Evolutionary conservation across 352 stramenopile genomes (phyloP), one percentile per base, ranked within the genome.

Genomic region (Phytophthora podocarpi): DNA sequence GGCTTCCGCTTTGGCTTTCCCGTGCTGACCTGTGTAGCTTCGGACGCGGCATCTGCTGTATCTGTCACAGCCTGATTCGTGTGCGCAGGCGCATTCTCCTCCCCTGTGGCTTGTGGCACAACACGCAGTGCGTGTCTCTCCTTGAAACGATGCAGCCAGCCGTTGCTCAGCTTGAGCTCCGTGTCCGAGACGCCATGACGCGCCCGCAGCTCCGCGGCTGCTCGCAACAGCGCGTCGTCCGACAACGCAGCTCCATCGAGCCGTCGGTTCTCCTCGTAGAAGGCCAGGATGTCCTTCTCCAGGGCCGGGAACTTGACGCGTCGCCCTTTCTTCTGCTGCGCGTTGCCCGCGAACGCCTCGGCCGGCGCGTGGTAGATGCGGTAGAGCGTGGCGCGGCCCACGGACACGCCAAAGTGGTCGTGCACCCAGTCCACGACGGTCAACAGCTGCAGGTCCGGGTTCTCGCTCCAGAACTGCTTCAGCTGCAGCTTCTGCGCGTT

Each of bases 361-460:
- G 32, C 56, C 9, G 66, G 59, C 16, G 66, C 47, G 50, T 74
- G 67, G 45, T 67, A 60, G 43, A 82, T 82, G 62, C 73, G 73
- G 70, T 82, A 79, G 49, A 82, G 73, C 54, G 73, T 79, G 32
- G 70, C 67, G 50, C 73, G 73, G 37, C 73, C 72, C 35, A 82
- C 47, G 5, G 36, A 57, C 24, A 65, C 57, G 21, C 59, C 52
- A 40, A 82, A 82, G 46, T 42, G 67, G 35, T 65, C 59, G n/a
- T 42, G 54, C 37, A 76, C 73, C 73, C 73, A 82, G 32, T 67
- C 55, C 11, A 59, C 54, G 16, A 76, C 67, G 27, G 66, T 58
- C 21, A 52, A 27, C 56, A 69, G 55, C 48, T 62, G 53, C 31
- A 78, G 51, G 35, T 78, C 40, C 35, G 72, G 56, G 39, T 79